A percentile compares a stretch with the other conserved stretches of the same genome.
phyloP scores from a whole-genome alignment of 257 asterid species.

The Lycium barbarum region DNA sequence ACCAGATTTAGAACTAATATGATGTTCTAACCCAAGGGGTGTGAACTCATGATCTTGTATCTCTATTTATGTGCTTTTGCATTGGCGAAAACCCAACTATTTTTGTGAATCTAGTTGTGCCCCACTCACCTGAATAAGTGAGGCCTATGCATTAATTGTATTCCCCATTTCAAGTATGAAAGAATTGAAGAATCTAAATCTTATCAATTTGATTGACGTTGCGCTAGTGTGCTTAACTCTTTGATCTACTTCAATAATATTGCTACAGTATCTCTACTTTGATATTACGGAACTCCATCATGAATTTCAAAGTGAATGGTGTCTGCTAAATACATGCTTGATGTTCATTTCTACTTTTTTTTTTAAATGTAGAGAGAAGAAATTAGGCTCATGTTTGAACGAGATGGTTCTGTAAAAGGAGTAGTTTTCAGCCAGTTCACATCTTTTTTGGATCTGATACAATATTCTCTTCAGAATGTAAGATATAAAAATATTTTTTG shows the following conservation, averaged over 20 bases:
- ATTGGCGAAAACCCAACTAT: not conserved
- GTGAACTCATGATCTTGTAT: not conserved
- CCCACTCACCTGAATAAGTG: not conserved
- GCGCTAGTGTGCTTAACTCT: not conserved
- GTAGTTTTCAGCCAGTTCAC: conserved; percentile 92
- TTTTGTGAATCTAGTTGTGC: not conserved
- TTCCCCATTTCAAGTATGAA: not conserved
- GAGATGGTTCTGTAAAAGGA: conserved; percentile 94
- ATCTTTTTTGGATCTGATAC: conserved; percentile 90
- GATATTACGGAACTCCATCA: not conserved
- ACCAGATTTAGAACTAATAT: no score
- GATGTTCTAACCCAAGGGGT: not conserved
- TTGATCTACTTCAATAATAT: not conserved
- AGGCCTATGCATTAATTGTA: not conserved
- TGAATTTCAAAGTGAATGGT: not conserved
- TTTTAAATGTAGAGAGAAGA: conserved; percentile 72
- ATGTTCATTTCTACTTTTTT: conserved; percentile 30
- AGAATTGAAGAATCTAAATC: not conserved
- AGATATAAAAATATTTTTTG: not conserved
- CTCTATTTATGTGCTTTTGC: not conserved
- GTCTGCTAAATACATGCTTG: not conserved
- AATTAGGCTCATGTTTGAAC: conserved; percentile 80
- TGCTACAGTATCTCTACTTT: not conserved
- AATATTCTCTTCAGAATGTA: conserved; percentile 79
- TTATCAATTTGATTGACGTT: not conserved